Conservation (phyloP, 192 early-diverging fungal genomes). For the Dispira simplex region DNA sequence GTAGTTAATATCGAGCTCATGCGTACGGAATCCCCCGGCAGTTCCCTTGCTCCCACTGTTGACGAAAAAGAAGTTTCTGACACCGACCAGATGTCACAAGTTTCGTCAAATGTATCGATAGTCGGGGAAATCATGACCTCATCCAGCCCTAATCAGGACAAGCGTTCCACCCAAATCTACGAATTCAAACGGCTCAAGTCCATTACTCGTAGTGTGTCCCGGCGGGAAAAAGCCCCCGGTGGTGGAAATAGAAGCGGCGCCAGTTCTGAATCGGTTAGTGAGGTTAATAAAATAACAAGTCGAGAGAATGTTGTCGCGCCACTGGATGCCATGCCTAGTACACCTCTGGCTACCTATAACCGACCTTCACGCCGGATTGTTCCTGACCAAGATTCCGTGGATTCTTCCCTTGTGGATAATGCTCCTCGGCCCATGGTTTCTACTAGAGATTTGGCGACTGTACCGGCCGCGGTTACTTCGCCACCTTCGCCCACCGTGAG, state of each 20-base stretch:
- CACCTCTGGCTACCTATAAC: background rate
- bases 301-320: background rate
- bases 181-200: constrained; percentile 4
- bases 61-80: background rate
- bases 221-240: background rate
- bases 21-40: background rate
- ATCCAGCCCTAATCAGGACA: background rate
- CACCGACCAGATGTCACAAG: background rate
- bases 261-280: background rate
- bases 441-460: background rate
- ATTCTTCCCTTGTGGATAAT: background rate
- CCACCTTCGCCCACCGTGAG: background rate
- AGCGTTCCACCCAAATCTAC: constrained; percentile 4
- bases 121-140: background rate
- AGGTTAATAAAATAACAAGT: background rate
- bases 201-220: background rate
- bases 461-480: background rate
- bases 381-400: background rate
- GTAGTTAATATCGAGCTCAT: constrained; percentile 4
- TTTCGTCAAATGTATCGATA: background rate
- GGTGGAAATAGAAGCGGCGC: background rate
- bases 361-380: background rate
- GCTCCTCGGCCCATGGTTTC: background rate
- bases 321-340: background rate
- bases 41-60: background rate